Evolutionary conservation across 352 stramenopile species (phyloP).

Genomic region (Chrysophaeum taylorii): DNA sequence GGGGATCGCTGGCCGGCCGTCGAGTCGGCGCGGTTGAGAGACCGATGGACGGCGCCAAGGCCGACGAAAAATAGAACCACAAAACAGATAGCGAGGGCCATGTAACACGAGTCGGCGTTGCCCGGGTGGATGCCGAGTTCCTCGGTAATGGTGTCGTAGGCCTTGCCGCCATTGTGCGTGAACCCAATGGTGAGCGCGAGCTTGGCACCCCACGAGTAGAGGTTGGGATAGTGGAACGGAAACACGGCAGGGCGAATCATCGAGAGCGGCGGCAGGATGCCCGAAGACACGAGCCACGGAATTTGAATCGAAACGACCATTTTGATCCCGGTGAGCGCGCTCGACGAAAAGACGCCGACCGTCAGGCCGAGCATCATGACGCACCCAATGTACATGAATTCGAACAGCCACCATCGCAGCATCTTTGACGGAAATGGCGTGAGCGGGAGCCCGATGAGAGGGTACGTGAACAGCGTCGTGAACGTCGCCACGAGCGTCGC

Average conservation of each 20-base stretch:
- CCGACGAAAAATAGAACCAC: neutral
- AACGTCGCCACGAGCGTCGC: neutral
- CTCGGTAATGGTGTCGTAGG: neutral
- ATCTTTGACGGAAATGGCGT: no score
- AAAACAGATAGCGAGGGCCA: neutral
- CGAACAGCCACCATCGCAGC: no score
- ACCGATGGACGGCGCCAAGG: neutral
- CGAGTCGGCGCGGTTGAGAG: no score
- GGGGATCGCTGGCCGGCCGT: no score
- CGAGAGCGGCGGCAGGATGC: neutral
- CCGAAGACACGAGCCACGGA: neutral
- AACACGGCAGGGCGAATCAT: neutral
- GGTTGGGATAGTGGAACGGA: neutral
- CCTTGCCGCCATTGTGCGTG: neutral
- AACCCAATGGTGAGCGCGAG: neutral
- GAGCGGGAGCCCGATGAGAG: neutral
- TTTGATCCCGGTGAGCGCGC: no score
- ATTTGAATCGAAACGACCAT: no score
- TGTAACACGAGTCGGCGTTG: neutral
- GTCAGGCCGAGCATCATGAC: no score
- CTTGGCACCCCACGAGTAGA: neutral
- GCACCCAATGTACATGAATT: no score
- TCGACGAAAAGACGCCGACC: no score
- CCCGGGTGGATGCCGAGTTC: neutral
- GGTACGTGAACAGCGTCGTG: neutral